Evolutionary conservation across 2,329 filamentous ascomycete genomes (phyloP).

Genomic region (Apiospora hydei): DNA sequence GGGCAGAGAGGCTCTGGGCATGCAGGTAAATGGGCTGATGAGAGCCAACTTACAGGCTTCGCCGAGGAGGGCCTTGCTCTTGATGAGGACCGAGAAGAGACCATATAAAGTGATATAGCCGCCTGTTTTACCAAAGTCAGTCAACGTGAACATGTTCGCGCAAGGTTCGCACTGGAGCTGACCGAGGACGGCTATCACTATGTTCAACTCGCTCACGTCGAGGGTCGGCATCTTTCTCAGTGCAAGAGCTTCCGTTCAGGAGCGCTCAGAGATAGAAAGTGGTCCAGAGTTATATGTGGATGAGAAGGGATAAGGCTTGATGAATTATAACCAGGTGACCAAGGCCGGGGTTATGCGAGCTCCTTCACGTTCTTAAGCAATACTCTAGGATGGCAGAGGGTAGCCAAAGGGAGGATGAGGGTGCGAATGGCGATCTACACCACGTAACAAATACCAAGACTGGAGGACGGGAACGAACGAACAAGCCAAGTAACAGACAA

Average conservation of each 20-base stretch:
- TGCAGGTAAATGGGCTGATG: not conserved
- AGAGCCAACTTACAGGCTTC: slow-evolving; percentile 55
- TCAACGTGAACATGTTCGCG: not conserved
- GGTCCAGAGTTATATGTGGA: not conserved
- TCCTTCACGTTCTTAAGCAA: not conserved
- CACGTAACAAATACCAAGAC: not conserved
- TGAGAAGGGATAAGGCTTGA: too few species aligned
- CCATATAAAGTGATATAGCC: slow-evolving; percentile 57
- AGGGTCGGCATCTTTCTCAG: slow-evolving; percentile 51
- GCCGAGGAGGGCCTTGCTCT: slow-evolving; percentile 60
- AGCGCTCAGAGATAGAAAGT: not conserved
- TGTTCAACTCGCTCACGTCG: slow-evolving; percentile 59
- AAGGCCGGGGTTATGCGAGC: not conserved
- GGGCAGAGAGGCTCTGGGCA: not conserved
- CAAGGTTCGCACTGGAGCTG: slow-evolving; percentile 30
- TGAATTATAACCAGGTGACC: not conserved
- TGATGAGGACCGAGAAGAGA: slow-evolving; percentile 59
- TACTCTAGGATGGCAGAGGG: not conserved
- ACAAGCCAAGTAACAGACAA: not conserved
- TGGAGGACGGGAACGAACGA: not conserved
- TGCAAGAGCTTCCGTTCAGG: not conserved
- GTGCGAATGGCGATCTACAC: slow-evolving; percentile 5
- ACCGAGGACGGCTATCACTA: slow-evolving; percentile 57
- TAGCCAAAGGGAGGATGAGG: not conserved
- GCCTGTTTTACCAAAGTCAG: slow-evolving; percentile 43